Conservation (phyloP, 2,329 filamentous ascomycete species). For the Xylaria sp. region DNA sequence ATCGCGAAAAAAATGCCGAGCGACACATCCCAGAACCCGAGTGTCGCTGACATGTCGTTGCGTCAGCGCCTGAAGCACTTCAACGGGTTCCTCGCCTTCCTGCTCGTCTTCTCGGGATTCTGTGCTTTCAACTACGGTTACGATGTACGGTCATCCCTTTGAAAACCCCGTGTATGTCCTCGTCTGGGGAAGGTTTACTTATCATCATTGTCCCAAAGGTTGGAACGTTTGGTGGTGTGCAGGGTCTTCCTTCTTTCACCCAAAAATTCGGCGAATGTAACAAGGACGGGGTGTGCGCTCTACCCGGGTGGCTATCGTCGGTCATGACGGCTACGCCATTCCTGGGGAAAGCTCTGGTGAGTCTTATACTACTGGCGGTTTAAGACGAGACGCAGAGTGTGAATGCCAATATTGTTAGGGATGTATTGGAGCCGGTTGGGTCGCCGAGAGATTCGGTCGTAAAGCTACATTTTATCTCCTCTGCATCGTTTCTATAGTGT, state of each 20-base stretch:
- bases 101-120: constrained; percentile 1
- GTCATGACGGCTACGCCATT: neutral
- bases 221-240: neutral
- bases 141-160: neutral
- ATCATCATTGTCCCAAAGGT: neutral
- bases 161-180: neutral
- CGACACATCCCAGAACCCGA: neutral
- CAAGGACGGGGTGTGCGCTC: neutral
- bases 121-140: neutral
- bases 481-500: neutral
- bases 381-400: neutral
- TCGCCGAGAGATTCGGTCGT: neutral
- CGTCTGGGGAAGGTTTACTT: neutral
- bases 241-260: constrained; percentile 2
- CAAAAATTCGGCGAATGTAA: neutral
- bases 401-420: neutral
- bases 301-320: neutral
- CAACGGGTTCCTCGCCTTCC: neutral
- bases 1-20: neutral
- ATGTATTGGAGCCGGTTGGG: neutral
- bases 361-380: neutral
- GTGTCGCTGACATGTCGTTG: neutral
- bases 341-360: neutral
- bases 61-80: neutral
- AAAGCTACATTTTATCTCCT: neutral